Conservation (phyloP, 2,329 filamentous ascomycete species). For the Xylariaceae sp. region DNA sequence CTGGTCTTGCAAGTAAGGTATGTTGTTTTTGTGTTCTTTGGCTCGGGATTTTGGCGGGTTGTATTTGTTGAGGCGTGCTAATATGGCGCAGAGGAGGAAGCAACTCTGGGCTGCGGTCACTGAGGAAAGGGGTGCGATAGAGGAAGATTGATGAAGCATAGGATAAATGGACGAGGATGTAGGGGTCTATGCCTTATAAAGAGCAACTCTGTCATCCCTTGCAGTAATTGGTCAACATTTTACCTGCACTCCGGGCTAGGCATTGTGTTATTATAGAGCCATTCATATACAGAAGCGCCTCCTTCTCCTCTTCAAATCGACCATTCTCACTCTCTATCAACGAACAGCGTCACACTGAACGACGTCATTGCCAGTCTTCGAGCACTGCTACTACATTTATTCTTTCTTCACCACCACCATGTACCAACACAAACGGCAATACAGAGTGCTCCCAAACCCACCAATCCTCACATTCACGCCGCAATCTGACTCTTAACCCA, state of each 20-base stretch:
- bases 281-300: background rate
- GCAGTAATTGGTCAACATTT: no score
- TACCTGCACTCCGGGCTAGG: no score
- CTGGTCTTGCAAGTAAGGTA: slow-evolving; percentile 1
- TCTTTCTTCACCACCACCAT: background rate
- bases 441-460: background rate
- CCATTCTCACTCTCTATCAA: background rate
- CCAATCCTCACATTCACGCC: background rate
- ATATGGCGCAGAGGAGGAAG: background rate
- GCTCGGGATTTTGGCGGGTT: background rate
- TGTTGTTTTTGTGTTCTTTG: background rate
- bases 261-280: background rate
- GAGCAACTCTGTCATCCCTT: no score
- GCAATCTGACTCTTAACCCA: background rate
- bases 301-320: background rate
- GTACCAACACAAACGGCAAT: background rate
- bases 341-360: no score
- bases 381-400: background rate
- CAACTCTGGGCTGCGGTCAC: background rate
- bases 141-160: background rate
- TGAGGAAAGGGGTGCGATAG: background rate
- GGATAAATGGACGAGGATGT: background rate
- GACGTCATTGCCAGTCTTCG: background rate
- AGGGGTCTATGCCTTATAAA: background rate
- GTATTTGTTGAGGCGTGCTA: background rate